Conservation (phyloP, 192 early-diverging fungal genomes). For the Dimargaris cristalligena region DNA sequence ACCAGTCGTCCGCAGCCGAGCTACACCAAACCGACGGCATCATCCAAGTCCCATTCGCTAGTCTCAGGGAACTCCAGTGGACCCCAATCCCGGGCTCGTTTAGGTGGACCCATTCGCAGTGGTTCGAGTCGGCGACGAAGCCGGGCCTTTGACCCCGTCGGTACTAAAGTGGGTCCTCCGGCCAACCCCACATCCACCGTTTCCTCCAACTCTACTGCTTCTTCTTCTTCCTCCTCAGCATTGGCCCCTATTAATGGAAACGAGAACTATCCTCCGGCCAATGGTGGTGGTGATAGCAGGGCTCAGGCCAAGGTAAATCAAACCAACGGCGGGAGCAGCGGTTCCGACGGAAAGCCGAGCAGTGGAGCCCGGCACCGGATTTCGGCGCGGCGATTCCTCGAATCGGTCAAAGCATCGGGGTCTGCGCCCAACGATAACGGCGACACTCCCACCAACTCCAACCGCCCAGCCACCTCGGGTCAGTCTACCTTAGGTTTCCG, state of each 20-base stretch:
- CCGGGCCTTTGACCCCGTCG: not conserved
- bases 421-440: not conserved
- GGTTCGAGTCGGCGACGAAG: not conserved
- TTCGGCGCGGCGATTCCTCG: constrained; percentile 1
- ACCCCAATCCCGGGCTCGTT: not conserved
- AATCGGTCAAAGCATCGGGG: not conserved
- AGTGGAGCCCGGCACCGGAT: not conserved
- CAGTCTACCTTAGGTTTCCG: not conserved
- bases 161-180: not conserved
- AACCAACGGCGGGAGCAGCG: not conserved
- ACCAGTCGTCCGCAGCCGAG: not conserved
- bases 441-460: not conserved
- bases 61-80: not conserved
- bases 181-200: too few relatives aligned
- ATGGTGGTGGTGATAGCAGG: not conserved
- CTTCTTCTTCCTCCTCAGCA: not conserved
- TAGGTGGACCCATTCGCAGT: not conserved
- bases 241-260: not conserved
- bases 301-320: not conserved
- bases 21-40: constrained; percentile 2
- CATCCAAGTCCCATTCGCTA: constrained; percentile 4
- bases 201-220: too few relatives aligned
- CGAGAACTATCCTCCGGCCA: not conserved
- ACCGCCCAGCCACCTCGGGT: not conserved
- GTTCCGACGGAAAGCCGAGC: not conserved